Base-by-base conservation (phyloP, 129 eudicot species). In the Chrysanthemum lavandulifolium region DNA sequence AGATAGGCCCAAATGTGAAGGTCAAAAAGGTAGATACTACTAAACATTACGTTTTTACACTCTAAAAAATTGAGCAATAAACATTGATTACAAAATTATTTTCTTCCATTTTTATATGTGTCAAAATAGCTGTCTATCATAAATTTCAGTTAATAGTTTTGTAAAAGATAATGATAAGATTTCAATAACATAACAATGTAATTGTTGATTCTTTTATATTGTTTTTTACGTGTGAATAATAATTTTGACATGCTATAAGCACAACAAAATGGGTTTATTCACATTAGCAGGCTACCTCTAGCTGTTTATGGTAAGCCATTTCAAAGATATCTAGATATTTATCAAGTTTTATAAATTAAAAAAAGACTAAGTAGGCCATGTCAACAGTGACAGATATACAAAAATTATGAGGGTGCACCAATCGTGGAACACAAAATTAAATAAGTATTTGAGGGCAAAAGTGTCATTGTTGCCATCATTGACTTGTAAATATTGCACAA, bases 401-500 rank as follows among this genome's bases (percentile, higher is more conserved):
- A 61, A n/a, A 77, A 77, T 19, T 65, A 68, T 62, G 15, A 13
- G 51, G 71, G 68, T 36, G 69, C 57, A 66, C n/a, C 50, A 76
- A 60, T 58, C n/a, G 54, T 65, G 56, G 48, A 65, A 52, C 13
- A 19, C 14, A 29, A 62, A 61, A 52, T 70, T 51, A 61, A 19
- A 47, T 43, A 40, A 16, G 12, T 48, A 55, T 71, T 62, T 33
- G 65, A 63, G 72, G 77, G 72, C 52, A 78, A 21, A 78, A 62
- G 55, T 19, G 82, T 71, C 51, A 63, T 71, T 13, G 50, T 14
- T 63, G 60, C 61, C 82, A 53, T 78, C 72, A 70, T 77, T 61
- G 76, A 77, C 76, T 71, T 71, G 73, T 62, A 70, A 61, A 62
- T 56, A 75, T 9, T 56, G 73, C 79, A 56, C 58, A 66, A 67